Base-by-base conservation (phyloP, 2,329 filamentous ascomycete genomes). In the Plectosphaerella sp. region DNA sequence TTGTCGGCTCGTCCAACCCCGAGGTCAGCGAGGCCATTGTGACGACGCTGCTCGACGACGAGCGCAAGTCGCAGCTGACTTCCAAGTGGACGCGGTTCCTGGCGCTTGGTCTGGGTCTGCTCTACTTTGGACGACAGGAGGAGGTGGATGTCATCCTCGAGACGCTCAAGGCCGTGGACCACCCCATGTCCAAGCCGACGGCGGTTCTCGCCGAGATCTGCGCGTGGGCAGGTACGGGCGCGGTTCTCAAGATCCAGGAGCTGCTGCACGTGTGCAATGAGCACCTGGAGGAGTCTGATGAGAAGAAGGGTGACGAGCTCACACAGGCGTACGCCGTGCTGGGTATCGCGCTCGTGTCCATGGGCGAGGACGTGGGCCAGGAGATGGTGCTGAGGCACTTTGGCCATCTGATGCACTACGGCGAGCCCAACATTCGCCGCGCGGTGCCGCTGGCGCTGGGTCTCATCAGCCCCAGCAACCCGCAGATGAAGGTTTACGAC, bases 401-500 rank as follows among this genome's bases (percentile, higher is more conserved):
- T 63, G 94, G 92, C 48, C 94, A 99, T 69, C 79, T 99, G 55
- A 99, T 99, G 94, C 94, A 99, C 74, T 99, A 99, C 64, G 94
- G 95, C 58, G 93, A 97, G 70, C 82, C 92, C 66, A 97, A 99
- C 68, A 99, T 99, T 62, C 88, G 94, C 57, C 94, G 94, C 66
- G 93, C 92, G 18, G 94, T 99, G 28, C 94, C 94, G 36, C 79
- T 99, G 51, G 94, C 94, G 24, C 95, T 99, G 91, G 95, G 92
- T 64, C 81, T 99, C 51, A 87, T 99, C 66, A 96, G 90, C 72
- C 91, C 95, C 12, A 97, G 91, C 74, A 99, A 99, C 75, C 94
- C 94, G 11, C 95, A 99, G 70, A 99, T 99, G 93, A 99, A 97
- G 79, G 89, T 99, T 47, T 99, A 99, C 75, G 94, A 99, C 70